Base-by-base conservation (phyloP, 2,329 filamentous ascomycete species). In the Aspergillus amoenus region DNA sequence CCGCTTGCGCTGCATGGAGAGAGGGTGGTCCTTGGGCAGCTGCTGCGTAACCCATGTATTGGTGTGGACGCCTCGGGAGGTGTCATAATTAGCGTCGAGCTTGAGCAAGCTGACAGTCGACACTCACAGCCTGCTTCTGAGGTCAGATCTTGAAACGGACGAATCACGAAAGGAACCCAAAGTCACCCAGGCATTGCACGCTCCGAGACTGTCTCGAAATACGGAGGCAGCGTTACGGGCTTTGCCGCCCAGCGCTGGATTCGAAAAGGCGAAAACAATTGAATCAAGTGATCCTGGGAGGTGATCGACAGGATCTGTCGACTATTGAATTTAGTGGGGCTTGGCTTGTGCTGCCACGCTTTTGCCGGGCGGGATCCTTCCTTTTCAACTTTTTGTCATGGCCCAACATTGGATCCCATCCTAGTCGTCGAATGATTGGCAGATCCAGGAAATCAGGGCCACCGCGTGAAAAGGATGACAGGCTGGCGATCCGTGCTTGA, bases 301-400 rank as follows among this genome's bases (percentile, higher is more conserved):
- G 41, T 65, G 71, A 73, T 73, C 70, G 70, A 71, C 70, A 58
- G 64, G 70, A 73, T 73, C 70, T 67, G 68, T 68, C 57, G 62
- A 73, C 71, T 73, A 73, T 73, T 73, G 71, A 67, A 68, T 65
- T 72, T 71, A 68, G 70, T 65, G 61, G 60, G 61, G 50, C 67
- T 70, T 71, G 70, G 69, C 70, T 61, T 56, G 41, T 53, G 55
- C 51, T 40, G 42, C 51, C 51, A 53, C 63, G 56, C 63, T 64
- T 61, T 64, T 60, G 53, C 41, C 48, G 50, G 56, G 44, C 42
- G 40, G 17, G 41, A 49, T 43, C 47, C 45, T 45, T 39, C 27
- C 43, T 21, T 47, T 60, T 46, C 45, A 27, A 34, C 44, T 42
- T 58, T 51, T 52, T 42, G 40, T 50, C 51, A 53, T 53, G 44